Evolutionary conservation across 805 yeast species (phyloP), one percentile per base, ranked within the genome.

Genomic region (Jamesozyma piceae): DNA sequence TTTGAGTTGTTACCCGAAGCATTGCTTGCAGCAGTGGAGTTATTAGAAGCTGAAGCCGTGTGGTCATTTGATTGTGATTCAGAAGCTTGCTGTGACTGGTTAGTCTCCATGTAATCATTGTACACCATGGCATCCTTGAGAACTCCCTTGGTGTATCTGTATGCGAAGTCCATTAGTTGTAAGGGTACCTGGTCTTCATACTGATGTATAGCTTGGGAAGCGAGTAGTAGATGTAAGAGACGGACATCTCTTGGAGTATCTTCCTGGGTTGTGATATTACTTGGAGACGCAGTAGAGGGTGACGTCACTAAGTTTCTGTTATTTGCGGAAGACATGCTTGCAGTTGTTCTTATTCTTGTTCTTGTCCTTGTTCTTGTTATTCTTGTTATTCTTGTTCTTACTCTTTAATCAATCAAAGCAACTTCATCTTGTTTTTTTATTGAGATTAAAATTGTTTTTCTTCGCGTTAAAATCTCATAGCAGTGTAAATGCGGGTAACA

Each of bases 121-220:
- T 89, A 92, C 2, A 83, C 70, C 41, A 85, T 74, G 0, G 98
- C 97, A 61, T 94, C 98, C 54, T 83, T 84, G 45, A 94, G 65
- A 3, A 92, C 82, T 4, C 88, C 81, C 20, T 82, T 72, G 4
- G 98, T 87, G 69, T 92, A 92, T 48, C 80, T 64, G 64, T 85
- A 82, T 13, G 98, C 97, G 68, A 92, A 92, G 61, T 92, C 98
- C 95, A 94, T 87, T 44, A 92, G 70, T 61, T 92, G 97, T 20
- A 94, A 63, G 0, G 97, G 96, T 3, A 92, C 97, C 44, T 88
- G 95, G 57, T 92, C 97, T 60, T 92, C 95, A 64, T 90, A 92
- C 46, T 82, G 77, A 44, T 82, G 85, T 22, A 92, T 84, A 1
- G 95, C 89, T 65, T 90, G 95, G 0, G 97, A 83, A 14, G 97